These are phyloP conservation scores for Nectriaceae sp. DNA, from an alignment of 2,329 filamentous ascomycete genomes.

Conservation along the genomic window DNA sequence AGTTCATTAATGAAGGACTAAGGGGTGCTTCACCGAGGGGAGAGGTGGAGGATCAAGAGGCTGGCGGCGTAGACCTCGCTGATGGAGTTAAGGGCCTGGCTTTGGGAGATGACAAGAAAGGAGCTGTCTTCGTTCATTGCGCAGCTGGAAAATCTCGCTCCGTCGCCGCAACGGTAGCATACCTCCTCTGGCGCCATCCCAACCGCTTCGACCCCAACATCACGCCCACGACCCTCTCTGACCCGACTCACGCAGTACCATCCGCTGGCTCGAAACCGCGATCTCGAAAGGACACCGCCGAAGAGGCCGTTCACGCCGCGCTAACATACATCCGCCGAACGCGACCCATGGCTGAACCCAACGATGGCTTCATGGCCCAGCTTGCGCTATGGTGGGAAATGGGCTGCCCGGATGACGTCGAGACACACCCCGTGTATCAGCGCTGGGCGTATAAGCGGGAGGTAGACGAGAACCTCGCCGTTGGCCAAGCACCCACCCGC, in stretches of 20 bases:
- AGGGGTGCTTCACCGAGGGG: constrained; percentile 21
- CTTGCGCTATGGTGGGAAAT: constrained; percentile 85
- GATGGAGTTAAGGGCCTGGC: constrained; percentile 17
- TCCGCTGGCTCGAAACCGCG: constrained; percentile 17
- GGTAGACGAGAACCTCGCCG: constrained; percentile 61
- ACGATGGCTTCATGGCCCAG: constrained; percentile 88
- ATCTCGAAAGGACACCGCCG: constrained; percentile 37
- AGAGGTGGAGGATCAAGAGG: constrained; percentile 12
- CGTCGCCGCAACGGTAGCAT: constrained; percentile 80
- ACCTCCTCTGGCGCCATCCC: constrained; percentile 72
- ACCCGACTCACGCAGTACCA: constrained; percentile 11
- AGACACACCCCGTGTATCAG: constrained; percentile 75
- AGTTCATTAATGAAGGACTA: constrained; percentile 81
- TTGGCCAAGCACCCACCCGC: constrained; percentile 77
- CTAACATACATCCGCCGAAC: constrained; percentile 68
- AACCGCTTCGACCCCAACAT: constrained; percentile 49
- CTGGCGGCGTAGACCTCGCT: constrained; percentile 22
- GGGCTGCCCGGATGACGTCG: constrained; percentile 69
- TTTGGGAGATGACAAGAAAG: constrained; percentile 23
- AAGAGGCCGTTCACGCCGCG: constrained; percentile 58
- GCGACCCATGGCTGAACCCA: constrained; percentile 82
- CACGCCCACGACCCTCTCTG: constrained; percentile 27
- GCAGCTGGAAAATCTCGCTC: constrained; percentile 97
- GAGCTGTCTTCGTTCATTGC: constrained; percentile 66
- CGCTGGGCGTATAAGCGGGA: constrained; percentile 63